Evolutionary conservation across 805 yeast species (phyloP), one percentile per base, ranked within the genome.

Genomic region (Candida lessepsii): DNA sequence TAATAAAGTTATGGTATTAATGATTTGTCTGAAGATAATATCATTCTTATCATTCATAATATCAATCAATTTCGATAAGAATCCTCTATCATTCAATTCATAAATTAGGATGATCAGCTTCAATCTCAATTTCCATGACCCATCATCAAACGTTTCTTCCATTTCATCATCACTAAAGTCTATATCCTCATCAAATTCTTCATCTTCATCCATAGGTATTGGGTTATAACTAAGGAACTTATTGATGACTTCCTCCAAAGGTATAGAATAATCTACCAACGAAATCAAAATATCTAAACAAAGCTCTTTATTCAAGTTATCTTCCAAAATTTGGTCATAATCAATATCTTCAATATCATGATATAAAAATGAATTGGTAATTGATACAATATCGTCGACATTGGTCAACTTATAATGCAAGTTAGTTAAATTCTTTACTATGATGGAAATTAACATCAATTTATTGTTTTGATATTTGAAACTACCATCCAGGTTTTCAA

Each of bases 121-220:
- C 29, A 76, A 63, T 44, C 93, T 65, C 14, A 85, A 59, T 47
- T 76, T 81, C 84, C 90, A 81, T 7, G 67, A 60, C 7, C 66
- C 71, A 39, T 68, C 70, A 39, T 65, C 67, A 14, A 53, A 57
- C 17, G 61, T 65, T 23, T 65, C 65, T 16, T 65, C 67, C 42
- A 57, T 59, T 25, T 75, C 81, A n/a, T 65, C 74, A n/a, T 71
- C 75, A 19, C 59, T 54, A 42, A 59, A 58, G 20, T 57, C 66
- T 8, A 65, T 70, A 9, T 60, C 65, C 8, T 63, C 70, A 10
- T 63, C 70, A 15, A 57, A 50, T 33, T 55, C 63, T 13, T 61
- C 63, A 4, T 57, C 64, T n/a, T 48, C 71, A 2, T 59, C 45
- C 10, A 41, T 41, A n/a, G 30, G 36, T 15, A 64, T 50, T 0